Evolutionary conservation across 768 basidiomycete species (phyloP), one percentile per base, ranked within the genome.

Genomic region (Podaxis sp.): DNA sequence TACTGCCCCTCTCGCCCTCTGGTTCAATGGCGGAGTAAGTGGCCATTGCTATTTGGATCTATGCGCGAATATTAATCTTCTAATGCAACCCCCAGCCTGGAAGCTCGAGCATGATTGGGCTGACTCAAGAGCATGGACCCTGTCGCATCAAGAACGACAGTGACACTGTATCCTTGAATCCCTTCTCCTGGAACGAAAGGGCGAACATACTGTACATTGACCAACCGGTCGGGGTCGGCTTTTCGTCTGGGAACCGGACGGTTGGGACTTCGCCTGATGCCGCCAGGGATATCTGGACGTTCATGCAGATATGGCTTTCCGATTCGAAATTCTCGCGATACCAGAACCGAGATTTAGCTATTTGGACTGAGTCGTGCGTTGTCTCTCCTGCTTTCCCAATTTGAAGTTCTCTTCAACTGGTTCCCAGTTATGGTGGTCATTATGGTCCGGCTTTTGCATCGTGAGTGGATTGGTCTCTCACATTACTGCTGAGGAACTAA

Each of bases 41-140:
- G 3, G n/a, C 48, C 21, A 27, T 6, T 23, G 37, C 23, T 13
- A 2, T 21, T 42, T 7, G 35, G 7, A 28, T 18, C 32, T 32
- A 16, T 51, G 25, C 16, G 38, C 23, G 36, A 9, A 14, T 5
- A 42, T 32, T 27, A 4, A 25, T 23, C 7, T 27, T 21, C 32
- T 21, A 23, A 36, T 28, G 10, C 18, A 44, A 5, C n/a, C 48
- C 38, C 38, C 50, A 82, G 79, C 84, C 84, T 25, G 83, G 83
- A 40, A 78, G 77, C 65, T 82, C 82, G 3, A 80, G 80, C 42
- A 82, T 81, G 73, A 74, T 87, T 1, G 90, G 88, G 2, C 75
- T 90, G 14, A 79, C 90, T 62, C 88, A 89, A 81, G 90, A 90
- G 70, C 73, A 80, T 66, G 91, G 91, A 3, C 91, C 91, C 1